A percentile compares a stretch with the other conserved stretches of the same genome.
These are phyloP conservation scores for Tuber aestivum DNA, from an alignment of 495 filamentous ascomycete genomes.

Conservation along the genomic window DNA sequence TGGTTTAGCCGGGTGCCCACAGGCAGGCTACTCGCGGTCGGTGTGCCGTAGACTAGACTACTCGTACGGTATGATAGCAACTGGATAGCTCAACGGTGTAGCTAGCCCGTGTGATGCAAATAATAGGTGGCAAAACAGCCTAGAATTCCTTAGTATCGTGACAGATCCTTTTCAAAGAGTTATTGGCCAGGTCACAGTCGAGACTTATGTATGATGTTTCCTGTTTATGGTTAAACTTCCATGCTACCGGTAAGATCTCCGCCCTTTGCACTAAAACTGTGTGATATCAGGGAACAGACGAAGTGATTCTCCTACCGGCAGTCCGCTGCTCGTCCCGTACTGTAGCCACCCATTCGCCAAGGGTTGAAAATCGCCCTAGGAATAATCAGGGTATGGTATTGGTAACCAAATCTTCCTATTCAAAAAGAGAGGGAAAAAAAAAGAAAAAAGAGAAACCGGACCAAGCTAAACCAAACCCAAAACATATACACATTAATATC, in stretches of 20 bases:
- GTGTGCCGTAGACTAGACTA: no score
- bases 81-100: no score
- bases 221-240: neutral
- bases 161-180: neutral
- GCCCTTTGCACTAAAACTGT: neutral
- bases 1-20: no score
- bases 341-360: neutral
- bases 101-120: no score
- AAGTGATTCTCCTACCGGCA: neutral
- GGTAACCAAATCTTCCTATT: constrained; percentile 6
- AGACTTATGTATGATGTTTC: neutral
- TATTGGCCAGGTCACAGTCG: neutral
- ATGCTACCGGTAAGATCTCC: neutral
- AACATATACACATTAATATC: constrained; percentile 25
- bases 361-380: neutral
- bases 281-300: neutral
- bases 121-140: no score
- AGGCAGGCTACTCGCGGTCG: no score
- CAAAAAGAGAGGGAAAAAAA: constrained; percentile 5
- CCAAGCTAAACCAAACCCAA: constrained; percentile 11
- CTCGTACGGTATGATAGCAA: no score
- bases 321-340: no score
- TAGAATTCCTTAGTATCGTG: no score
- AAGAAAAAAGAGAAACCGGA: constrained; percentile 7
- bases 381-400: neutral